Evolutionary conservation across 345 rosid genomes (phyloP).

Genomic region (Hirschfeldia incana): DNA sequence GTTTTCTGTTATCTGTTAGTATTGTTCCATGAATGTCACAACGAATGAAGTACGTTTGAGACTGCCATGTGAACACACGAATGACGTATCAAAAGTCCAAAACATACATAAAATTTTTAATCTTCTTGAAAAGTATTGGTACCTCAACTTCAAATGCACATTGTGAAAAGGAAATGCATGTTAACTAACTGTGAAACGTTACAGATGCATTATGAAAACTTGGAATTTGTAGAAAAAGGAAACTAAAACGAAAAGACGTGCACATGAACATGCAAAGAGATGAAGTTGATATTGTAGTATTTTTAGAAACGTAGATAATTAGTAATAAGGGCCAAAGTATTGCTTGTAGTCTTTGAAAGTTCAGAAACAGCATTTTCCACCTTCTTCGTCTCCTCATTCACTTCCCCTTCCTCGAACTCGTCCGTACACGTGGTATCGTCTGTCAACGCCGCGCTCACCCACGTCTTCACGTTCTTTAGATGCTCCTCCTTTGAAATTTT

Average conservation of each 20-base stretch:
- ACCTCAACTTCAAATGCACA: neutral
- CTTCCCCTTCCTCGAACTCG: conserved; percentile 50
- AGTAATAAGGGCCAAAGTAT: conserved; percentile 63
- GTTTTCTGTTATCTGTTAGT: no score
- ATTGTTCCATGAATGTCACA: no score
- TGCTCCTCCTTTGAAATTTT: conserved; percentile 29
- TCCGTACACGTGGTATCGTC: conserved; percentile 68
- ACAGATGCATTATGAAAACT: neutral
- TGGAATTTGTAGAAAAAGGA: neutral
- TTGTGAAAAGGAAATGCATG: neutral
- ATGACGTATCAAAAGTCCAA: no score
- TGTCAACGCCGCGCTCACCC: neutral
- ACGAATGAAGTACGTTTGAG: no score
- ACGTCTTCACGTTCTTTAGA: conserved; percentile 48
- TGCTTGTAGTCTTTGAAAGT: conserved; percentile 57
- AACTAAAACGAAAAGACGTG: neutral
- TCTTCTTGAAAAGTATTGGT: neutral
- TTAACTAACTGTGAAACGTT: neutral
- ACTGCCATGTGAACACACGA: no score
- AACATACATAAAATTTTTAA: neutral
- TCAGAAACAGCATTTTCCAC: conserved; percentile 43
- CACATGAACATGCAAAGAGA: conserved; percentile 21
- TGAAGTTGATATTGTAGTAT: neutral
- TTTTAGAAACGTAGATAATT: conserved; percentile 32
- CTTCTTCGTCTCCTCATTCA: conserved; percentile 45